These are phyloP conservation scores for Solanum tarapatanum DNA, from an alignment of 257 asterid genomes.

Conservation along the genomic window DNA sequence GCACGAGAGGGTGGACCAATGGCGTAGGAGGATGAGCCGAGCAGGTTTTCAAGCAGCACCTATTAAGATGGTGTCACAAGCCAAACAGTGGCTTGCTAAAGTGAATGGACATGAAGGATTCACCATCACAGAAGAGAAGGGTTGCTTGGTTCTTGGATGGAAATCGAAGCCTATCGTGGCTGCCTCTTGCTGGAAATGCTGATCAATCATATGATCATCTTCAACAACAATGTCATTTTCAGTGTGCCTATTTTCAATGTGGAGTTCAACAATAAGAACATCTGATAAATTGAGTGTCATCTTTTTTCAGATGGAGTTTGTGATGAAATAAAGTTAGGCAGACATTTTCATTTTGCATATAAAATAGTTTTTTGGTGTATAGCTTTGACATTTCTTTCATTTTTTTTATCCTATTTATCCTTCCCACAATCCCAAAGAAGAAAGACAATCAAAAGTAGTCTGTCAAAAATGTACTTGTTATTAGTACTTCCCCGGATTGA, in stretches of 20 bases:
- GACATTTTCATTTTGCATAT: background rate
- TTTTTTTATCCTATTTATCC: background rate
- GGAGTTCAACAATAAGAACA: background rate
- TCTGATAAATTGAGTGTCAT: background rate
- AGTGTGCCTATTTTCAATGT: background rate
- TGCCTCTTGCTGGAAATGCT: conserved; percentile 92
- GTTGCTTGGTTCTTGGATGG: conserved; percentile 82
- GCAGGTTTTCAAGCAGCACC: conserved; percentile 66
- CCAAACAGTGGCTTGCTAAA: conserved; percentile 54
- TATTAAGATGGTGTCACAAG: conserved; percentile 50
- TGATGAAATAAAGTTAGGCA: background rate
- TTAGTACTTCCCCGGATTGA: background rate
- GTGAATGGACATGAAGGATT: conserved; percentile 47
- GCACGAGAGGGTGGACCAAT: conserved; percentile 79
- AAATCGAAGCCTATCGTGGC: conserved; percentile 80
- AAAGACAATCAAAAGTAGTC: background rate
- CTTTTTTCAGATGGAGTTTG: background rate
- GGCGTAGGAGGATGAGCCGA: conserved; percentile 87
- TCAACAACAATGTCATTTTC: background rate
- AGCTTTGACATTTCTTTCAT: background rate
- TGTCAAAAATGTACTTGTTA: background rate
- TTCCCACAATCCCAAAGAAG: background rate
- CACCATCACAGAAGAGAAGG: conserved; percentile 68
- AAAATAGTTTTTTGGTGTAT: background rate
- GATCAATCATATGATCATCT: background rate